Conservation (phyloP, 176 grass and related monocot genomes). For the Oryza nivara region DNA sequence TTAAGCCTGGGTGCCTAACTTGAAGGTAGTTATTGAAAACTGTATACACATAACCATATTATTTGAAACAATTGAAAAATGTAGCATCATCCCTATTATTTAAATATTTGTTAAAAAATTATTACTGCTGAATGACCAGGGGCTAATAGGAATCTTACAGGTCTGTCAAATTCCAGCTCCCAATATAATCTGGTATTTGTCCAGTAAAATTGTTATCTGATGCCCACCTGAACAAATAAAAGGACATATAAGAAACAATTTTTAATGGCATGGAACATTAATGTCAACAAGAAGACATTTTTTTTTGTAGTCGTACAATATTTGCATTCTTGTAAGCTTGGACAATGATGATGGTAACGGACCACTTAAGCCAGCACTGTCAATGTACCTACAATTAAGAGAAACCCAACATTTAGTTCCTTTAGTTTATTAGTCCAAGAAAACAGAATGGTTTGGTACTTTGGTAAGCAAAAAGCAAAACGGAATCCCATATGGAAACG, state of each 20-base stretch:
- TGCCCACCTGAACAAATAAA: constrained; percentile 50
- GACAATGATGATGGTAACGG: constrained; percentile 65
- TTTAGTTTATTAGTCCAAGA: constrained; percentile 6
- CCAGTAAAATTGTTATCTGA: constrained; percentile 81
- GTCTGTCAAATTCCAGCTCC: constrained; percentile 45
- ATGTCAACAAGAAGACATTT: neutral
- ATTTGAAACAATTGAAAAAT: neutral
- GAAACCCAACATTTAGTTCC: neutral
- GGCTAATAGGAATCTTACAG: constrained; percentile 53
- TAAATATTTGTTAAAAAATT: neutral
- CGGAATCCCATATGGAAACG: neutral
- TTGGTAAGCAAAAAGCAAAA: neutral
- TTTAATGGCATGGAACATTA: neutral
- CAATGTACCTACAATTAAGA: constrained; percentile 62
- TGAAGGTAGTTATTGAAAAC: neutral
- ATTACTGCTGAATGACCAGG: neutral
- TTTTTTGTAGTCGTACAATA: constrained; percentile 33
- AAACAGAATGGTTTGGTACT: neutral
- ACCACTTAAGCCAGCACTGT: constrained; percentile 71
- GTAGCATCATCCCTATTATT: neutral
- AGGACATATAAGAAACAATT: constrained; percentile 12
- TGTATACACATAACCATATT: neutral
- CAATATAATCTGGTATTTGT: constrained; percentile 75
- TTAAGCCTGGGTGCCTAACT: neutral
- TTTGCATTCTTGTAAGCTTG: constrained; percentile 56